phyloP scores from a whole-genome alignment of 305 asterid species.

The Plantago rigida region DNA sequence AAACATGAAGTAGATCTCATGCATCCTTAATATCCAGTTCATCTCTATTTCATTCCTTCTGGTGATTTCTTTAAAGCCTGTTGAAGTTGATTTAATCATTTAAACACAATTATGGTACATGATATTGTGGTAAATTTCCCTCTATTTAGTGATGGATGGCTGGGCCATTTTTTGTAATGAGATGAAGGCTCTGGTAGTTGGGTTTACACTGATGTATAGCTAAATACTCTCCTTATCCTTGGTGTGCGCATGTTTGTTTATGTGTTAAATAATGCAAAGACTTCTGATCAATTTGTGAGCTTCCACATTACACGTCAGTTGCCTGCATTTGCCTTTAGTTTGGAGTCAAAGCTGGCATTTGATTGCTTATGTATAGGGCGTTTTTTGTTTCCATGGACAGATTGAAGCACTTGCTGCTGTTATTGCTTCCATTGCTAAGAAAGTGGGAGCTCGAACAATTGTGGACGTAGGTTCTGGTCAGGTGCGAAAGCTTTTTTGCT shows the following conservation, averaged over 20 bases:
- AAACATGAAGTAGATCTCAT: conserved; percentile 67
- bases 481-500: conserved; percentile 35
- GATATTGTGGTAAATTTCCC: conserved; percentile 9
- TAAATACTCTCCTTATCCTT: conserved; percentile 11
- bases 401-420: conserved; percentile 67
- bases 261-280: background rate
- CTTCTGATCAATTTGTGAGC: background rate
- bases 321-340: conserved; percentile 19
- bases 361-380: conserved; percentile 22
- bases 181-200: background rate
- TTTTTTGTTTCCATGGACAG: conserved; percentile 39
- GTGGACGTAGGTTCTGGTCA: conserved; percentile 93
- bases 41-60: conserved; percentile 15
- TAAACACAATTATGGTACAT: conserved; percentile 6
- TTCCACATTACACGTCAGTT: conserved; percentile 15
- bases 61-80: conserved; percentile 10
- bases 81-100: background rate
- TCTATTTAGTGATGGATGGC: conserved; percentile 10
- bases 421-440: conserved; percentile 44
- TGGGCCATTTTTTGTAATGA: conserved; percentile 9
- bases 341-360: conserved; percentile 15
- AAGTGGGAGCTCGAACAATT: conserved; percentile 46
- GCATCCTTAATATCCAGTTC: conserved; percentile 1
- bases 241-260: background rate
- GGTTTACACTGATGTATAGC: conserved; percentile 5